These are phyloP conservation scores for Plasmodium berghei DNA, from an alignment of 169 alveolate species.

Conservation along the genomic window DNA sequence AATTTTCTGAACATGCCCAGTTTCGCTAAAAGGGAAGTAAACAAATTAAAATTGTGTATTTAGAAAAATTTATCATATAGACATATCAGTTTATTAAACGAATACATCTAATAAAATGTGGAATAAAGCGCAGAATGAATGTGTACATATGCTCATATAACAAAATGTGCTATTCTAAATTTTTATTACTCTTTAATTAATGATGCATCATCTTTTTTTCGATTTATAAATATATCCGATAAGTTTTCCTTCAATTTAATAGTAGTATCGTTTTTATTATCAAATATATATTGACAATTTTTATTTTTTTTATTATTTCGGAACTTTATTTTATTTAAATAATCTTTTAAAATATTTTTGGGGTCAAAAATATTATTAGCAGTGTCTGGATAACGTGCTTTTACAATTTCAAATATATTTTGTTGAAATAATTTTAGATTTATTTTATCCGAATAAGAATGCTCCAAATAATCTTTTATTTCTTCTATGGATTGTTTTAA, in stretches of 20 bases:
- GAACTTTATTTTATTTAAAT: constrained; percentile 20
- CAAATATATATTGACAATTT: constrained; percentile 4
- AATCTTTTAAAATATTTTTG: constrained; percentile 17
- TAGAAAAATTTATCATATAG: no score
- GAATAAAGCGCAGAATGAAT: background rate
- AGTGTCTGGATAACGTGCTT: background rate
- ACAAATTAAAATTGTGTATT: background rate
- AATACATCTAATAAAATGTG: background rate
- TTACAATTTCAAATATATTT: constrained; percentile 3
- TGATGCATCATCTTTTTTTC: background rate
- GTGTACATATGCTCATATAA: background rate
- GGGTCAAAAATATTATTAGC: constrained; percentile 4
- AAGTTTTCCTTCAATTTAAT: background rate
- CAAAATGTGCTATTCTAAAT: no score
- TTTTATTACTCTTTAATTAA: no score
- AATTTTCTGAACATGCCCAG: constrained; percentile 6
- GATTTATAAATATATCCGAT: background rate
- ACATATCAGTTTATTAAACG: background rate
- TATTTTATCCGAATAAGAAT: constrained; percentile 30
- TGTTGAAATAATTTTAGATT: constrained; percentile 13
- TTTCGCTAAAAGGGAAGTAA: constrained; percentile 15
- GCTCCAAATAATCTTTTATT: constrained; percentile 17
- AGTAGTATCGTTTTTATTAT: constrained; percentile 1
- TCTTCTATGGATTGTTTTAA: constrained; percentile 33
- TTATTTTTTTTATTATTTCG: background rate